Base-by-base conservation (phyloP, 2,329 filamentous ascomycete species). In the Aspergillus fischeri region DNA sequence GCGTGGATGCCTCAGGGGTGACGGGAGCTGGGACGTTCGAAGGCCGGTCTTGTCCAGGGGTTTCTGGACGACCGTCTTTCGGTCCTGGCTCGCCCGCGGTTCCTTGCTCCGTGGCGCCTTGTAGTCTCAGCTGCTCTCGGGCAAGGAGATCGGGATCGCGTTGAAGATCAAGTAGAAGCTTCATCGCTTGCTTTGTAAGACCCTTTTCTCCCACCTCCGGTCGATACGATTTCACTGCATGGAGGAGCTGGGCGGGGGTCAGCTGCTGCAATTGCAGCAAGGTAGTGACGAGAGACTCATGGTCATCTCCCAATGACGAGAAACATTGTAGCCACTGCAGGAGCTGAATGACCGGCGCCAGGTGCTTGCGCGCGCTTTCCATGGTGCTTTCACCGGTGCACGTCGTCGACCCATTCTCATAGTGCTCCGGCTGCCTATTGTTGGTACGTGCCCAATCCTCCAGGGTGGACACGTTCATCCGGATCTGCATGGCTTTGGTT, bases 401-500 rank as follows among this genome's bases (percentile, higher is more conserved):
- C 20, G 83, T 89, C 74, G 91, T 92, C 53, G 93, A 92, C 20
- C 93, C 93, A 65, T 92, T 89, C 73, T 99, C 93, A 72, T 91
- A 97, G 74, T 97, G 93, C 70, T 97, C 94, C 1, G 94, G 92
- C 65, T 95, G 88, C 28, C 94, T 86, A 71, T 96, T 97, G 75
- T 99, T 99, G 17, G 85, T 83, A 29, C 93, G 84, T 1, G 94
- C 93, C 94, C 94, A 99, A 70, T 99, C 94, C 73, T 99, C 94
- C 21, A 99, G 79, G 7, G 87, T 88, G 0, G 94, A 97, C 6
- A 99, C 86, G 71, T 99, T 99, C 92, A 99, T 97, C 64, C 94
- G 90, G 66, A 99, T 97, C 73, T 99, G 94, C 94, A 99, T 99
- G 3, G 94, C 94, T 75, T 99, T 99, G 20, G 94, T 99, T 53